Evolutionary conservation across 768 basidiomycete species (phyloP).

Genomic region (Amanita rimosa): DNA sequence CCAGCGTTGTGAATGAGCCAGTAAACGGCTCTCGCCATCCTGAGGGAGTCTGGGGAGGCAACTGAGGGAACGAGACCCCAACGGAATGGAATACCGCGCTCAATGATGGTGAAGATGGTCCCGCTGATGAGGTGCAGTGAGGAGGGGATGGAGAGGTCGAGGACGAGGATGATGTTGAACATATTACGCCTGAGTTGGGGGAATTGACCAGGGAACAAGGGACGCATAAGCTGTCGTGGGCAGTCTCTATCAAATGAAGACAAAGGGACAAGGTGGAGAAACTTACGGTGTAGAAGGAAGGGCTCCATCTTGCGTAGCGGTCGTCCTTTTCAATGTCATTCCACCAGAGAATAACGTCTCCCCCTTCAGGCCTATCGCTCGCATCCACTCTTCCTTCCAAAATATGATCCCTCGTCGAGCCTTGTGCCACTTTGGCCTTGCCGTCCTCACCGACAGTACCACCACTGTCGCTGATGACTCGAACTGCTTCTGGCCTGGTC

Average conservation of each 20-base stretch:
- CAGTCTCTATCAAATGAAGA: background rate
- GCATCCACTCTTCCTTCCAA: conserved; percentile 82
- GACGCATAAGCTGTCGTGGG: conserved; percentile 54
- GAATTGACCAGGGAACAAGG: conserved; percentile 71
- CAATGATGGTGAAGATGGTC: conserved; percentile 59
- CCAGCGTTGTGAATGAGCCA: conserved; percentile 58
- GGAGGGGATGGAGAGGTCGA: conserved; percentile 63
- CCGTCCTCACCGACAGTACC: conserved; percentile 29
- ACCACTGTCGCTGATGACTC: conserved; percentile 49
- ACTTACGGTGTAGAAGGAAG: conserved; percentile 40
- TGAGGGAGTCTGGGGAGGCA: conserved; percentile 41
- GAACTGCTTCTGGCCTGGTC: conserved; percentile 51
- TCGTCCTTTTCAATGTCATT: conserved; percentile 85
- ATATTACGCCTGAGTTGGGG: conserved; percentile 67
- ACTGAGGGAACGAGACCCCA: conserved; percentile 79
- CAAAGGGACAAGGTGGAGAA: background rate
- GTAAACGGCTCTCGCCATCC: conserved; percentile 66
- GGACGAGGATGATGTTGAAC: conserved; percentile 70
- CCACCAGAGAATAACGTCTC: conserved; percentile 69
- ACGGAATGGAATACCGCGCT: conserved; percentile 62
- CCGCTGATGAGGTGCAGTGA: conserved; percentile 53
- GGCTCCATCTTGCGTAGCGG: conserved; percentile 40
- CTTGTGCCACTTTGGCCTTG: conserved; percentile 12
- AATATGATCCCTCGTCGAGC: conserved; percentile 11
- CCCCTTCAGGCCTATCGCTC: conserved; percentile 76